Base-by-base conservation (phyloP, 805 yeast genomes). In the Komagataella populi region DNA sequence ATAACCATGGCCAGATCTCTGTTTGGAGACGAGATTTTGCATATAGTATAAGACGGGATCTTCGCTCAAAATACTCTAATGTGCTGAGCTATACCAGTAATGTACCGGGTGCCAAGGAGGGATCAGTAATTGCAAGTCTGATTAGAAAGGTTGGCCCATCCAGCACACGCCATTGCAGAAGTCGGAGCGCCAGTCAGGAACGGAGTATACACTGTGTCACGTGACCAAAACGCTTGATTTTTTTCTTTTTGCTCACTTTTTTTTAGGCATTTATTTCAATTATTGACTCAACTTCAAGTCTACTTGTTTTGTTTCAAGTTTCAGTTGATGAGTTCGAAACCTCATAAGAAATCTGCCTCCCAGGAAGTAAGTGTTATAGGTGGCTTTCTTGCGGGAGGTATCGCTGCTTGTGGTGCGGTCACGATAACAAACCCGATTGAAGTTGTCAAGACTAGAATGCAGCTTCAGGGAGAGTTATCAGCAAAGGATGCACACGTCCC, bases 371-470 rank as follows among this genome's bases (percentile, higher is more conserved):
- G 83, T 45, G 80, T 87, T 3, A 56, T 73, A 10, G 95, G 95
- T 18, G 95, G 96, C 1, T 88, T 90, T 59, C 60, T 82, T 4
- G 96, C 96, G 3, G 97, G 96, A 52, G 96, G 93, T 6, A 53
- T 85, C 14, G 99, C 99, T 2, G 97, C 98, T 2, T 90, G 98
- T 71, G 93, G 95, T 51, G 98, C 99, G 0, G 99, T 93, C 47
- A 91, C 97, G 0, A 83, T 91, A 63, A 90, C 98, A 3, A 93
- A 93, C 64, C 99, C 99, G 5, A 84, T 93, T 55, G 99, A 93
- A 67, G 72, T 93, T 55, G 88, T 91, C 58, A 93, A 93, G 70
- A 93, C 96, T 6, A 73, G 98, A 69, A 86, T 91, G 95, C 99
- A 93, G 66, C 72, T 93, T 48, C 97, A 93, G 67, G 99, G 99